These are phyloP conservation scores for Globisporangium parvum DNA, from an alignment of 352 stramenopile genomes.

Conservation along the genomic window DNA sequence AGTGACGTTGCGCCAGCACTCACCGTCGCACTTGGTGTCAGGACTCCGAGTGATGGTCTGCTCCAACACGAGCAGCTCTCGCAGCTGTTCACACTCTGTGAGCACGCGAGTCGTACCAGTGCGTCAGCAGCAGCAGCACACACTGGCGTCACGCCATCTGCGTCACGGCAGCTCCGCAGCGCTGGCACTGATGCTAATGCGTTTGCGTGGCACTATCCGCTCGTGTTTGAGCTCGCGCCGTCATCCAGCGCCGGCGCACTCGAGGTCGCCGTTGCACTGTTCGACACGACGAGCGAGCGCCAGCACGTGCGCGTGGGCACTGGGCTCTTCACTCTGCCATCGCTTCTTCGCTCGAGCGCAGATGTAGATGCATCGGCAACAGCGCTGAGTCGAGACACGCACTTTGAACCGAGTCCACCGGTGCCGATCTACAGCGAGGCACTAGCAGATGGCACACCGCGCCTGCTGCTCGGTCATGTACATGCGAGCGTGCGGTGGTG, in stretches of 20 bases:
- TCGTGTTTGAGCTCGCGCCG: constrained; percentile 8
- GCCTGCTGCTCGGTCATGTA: constrained; percentile 19
- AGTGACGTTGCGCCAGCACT: not conserved
- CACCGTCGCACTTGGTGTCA: not conserved
- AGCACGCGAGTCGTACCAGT: not conserved
- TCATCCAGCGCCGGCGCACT: not conserved
- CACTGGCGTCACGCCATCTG: constrained; percentile 4
- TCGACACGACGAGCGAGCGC: constrained; percentile 16
- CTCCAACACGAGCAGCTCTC: not conserved
- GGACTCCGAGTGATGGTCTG: not conserved
- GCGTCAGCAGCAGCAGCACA: not conserved
- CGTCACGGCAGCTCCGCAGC: not conserved
- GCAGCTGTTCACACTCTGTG: constrained; percentile 4
- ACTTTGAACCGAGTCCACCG: constrained; percentile 1
- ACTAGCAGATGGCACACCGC: not conserved
- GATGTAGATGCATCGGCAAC: not conserved
- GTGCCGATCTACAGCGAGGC: constrained; percentile 6
- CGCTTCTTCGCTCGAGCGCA: not conserved
- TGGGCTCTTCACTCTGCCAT: constrained; percentile 16
- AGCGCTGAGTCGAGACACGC: not conserved
- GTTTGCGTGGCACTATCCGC: constrained; percentile 28
- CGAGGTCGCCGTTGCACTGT: constrained; percentile 21
- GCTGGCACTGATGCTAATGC: constrained; percentile 9
- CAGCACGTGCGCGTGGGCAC: constrained; percentile 15
- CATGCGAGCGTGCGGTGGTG: constrained; percentile 37